A percentile compares a stretch with the other conserved stretches of the same genome.
These are phyloP conservation scores for Linnemannia zychae DNA, from an alignment of 192 early-diverging fungal species.

Conservation along the genomic window DNA sequence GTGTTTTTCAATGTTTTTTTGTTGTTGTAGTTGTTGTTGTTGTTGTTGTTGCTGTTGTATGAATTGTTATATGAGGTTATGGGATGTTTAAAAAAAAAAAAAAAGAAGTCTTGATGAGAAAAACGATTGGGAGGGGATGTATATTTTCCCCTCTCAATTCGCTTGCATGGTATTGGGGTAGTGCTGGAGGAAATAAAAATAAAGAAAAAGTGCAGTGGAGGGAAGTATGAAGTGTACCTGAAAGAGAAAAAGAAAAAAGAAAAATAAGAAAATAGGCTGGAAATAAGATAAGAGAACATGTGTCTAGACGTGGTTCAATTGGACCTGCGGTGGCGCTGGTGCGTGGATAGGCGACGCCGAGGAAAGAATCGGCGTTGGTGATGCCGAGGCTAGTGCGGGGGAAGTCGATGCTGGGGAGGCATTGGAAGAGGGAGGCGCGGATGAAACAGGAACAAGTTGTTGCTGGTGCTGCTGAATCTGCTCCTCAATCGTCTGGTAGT, in stretches of 20 bases:
- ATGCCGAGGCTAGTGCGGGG: constrained; percentile 25
- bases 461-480: constrained; percentile 55
- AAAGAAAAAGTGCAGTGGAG: neutral
- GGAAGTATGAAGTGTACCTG: constrained; percentile 2
- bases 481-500: constrained; percentile 79
- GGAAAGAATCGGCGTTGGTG: constrained; percentile 21
- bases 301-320: constrained; percentile 38
- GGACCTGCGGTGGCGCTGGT: constrained; percentile 14
- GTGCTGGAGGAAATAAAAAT: neutral
- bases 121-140: neutral
- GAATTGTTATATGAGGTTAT: neutral
- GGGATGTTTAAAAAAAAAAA: neutral
- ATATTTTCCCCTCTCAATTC: neutral
- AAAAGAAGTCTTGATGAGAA: neutral
- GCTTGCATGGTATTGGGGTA: neutral
- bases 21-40: neutral
- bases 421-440: constrained; percentile 11
- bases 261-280: too few species aligned
- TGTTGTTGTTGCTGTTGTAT: neutral
- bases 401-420: constrained; percentile 23
- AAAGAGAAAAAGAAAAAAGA: constrained; percentile 2
- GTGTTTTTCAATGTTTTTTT: neutral
- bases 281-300: neutral
- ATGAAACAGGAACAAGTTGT: constrained; percentile 30
- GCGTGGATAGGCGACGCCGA: constrained; percentile 16